Percentiles rank a stretch among this genome's conserved stretches.
Conservation (phyloP, 1,284 basidiomycete genomes). For the Pterulicium gracile region DNA sequence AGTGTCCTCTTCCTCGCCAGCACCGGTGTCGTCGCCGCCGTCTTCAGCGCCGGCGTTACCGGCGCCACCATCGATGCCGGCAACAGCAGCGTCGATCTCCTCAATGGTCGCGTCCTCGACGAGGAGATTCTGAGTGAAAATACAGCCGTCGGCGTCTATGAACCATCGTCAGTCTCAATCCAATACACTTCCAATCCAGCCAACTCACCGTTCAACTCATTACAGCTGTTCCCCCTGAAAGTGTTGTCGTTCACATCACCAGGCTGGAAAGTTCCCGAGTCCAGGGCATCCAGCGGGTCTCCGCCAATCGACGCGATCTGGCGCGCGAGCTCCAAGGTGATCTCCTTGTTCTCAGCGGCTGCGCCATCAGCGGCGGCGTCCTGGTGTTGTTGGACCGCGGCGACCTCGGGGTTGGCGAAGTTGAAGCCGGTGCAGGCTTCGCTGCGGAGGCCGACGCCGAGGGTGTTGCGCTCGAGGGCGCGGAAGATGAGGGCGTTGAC, state of each 20-base stretch:
- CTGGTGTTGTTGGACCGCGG: conserved; percentile 58
- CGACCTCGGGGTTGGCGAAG: conserved; percentile 56
- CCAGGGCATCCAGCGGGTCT: conserved; percentile 46
- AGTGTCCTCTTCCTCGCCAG: conserved; percentile 10
- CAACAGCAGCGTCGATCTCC: conserved; percentile 47
- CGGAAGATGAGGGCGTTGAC: conserved; percentile 53
- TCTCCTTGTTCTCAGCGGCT: conserved; percentile 50
- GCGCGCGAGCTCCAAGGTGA: conserved; percentile 46
- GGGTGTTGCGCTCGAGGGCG: conserved; percentile 60
- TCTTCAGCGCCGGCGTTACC: conserved; percentile 11
- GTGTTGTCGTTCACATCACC: conserved; percentile 43
- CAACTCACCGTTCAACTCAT: conserved; percentile 16
- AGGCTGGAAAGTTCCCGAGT: conserved; percentile 56
- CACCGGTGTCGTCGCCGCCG: conserved; percentile 10
- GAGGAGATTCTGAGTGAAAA: conserved; percentile 51
- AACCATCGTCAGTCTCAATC: neutral
- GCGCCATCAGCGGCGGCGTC: conserved; percentile 53
- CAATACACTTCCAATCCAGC: too few relatives aligned
- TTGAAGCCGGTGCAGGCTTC: conserved; percentile 41
- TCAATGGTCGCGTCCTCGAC: conserved; percentile 45
- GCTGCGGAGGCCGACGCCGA: conserved; percentile 37
- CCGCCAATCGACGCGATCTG: conserved; percentile 57
- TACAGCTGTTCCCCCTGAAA: conserved; percentile 39
- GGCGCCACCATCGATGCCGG: conserved; percentile 14
- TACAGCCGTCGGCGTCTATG: conserved; percentile 47